Conservation (phyloP, 2,329 filamentous ascomycete species). For the Aspergillus unguis region DNA sequence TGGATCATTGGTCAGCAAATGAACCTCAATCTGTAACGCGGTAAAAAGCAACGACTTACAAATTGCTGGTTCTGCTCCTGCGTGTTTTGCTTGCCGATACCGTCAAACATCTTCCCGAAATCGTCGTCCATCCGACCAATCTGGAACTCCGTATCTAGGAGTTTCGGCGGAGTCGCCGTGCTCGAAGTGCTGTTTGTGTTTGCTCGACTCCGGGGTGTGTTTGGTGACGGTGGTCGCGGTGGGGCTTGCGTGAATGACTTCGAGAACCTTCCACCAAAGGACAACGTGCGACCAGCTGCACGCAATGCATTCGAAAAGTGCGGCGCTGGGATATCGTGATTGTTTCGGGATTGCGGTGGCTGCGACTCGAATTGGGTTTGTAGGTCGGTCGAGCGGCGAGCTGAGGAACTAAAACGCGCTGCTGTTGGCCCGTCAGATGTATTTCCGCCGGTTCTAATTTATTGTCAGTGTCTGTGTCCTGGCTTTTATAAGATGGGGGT, state of each 20-base stretch:
- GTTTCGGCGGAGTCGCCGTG: conserved; percentile 50
- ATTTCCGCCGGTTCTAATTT: conserved; percentile 41
- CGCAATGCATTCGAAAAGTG: conserved; percentile 42
- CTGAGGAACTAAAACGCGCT: conserved; percentile 53
- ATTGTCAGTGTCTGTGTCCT: conserved; percentile 15
- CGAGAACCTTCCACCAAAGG: conserved; percentile 48
- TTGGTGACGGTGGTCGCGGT: conserved; percentile 24
- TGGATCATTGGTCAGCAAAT: conserved; percentile 21
- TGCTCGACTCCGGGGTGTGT: conserved; percentile 42
- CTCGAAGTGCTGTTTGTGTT: conserved; percentile 53
- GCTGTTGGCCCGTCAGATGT: conserved; percentile 48
- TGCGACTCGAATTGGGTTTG: conserved; percentile 39
- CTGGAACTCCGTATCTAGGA: conserved; percentile 45
- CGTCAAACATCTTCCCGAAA: conserved; percentile 54
- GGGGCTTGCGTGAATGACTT: conserved; percentile 26
- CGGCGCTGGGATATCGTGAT: conserved; percentile 42
- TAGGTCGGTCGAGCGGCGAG: conserved; percentile 54
- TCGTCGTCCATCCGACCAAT: conserved; percentile 41
- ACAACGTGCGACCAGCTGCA: conserved; percentile 52
- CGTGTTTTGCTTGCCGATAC: conserved; percentile 36
- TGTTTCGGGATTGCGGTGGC: conserved; percentile 35
- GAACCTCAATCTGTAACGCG: conserved; percentile 20
- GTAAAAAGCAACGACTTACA: conserved; percentile 21
- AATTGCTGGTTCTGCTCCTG: conserved; percentile 25
- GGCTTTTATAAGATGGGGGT: background rate